Evolutionary conservation across 805 yeast genomes (phyloP), one percentile per base, ranked within the genome.

Genomic region (Naumovozyma dairenensis): DNA sequence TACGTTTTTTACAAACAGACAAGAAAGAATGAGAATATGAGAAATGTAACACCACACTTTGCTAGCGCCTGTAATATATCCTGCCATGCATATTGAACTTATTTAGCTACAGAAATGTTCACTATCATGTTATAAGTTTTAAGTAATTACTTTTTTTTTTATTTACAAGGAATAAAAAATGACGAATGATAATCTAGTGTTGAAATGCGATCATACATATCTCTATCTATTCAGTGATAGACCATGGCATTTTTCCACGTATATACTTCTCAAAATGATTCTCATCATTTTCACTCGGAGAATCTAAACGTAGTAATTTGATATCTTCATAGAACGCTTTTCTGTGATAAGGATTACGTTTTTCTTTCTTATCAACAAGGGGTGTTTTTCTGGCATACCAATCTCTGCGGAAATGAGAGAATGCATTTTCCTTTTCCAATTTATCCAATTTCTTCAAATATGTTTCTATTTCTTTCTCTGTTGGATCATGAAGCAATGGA

Each of bases 341-440:
- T 34, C 68, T 57, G 5, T 58, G 53, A 46, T 65, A 76, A 2
- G 85, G 85, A 48, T 81, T 77, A 39, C 92, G 63, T 1, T 51
- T 41, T 2, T 28, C 10, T 46, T 71, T 78, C 53, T 81, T 81
- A 4, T 44, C 50, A 3, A 57, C 34, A 31, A 75, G 58, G 0
- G 67, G 63, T 0, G 53, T 56, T 18, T 54, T 59, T n/a, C 62
- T 54, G 0, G 84, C 87, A 46, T 69, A 72, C 57, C 74, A 73
- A 51, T 79, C 84, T 6, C 47, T 37, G 19, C 55, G 60, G 45
- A 80, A 81, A 20, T 61, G 59, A n/a, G 53, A 44, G 4, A 73
- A 62, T 0, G 86, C 87, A 56, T 63, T 60, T 24, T 60, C 60
- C 28, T 60, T 48, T 48, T 81, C 92, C 34, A 70, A 55, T 7